Percentiles rank a stretch among this genome's conserved stretches.
Evolutionary conservation across 805 yeast genomes (phyloP).

Genomic region (Nakazawaea ambrosiae): DNA sequence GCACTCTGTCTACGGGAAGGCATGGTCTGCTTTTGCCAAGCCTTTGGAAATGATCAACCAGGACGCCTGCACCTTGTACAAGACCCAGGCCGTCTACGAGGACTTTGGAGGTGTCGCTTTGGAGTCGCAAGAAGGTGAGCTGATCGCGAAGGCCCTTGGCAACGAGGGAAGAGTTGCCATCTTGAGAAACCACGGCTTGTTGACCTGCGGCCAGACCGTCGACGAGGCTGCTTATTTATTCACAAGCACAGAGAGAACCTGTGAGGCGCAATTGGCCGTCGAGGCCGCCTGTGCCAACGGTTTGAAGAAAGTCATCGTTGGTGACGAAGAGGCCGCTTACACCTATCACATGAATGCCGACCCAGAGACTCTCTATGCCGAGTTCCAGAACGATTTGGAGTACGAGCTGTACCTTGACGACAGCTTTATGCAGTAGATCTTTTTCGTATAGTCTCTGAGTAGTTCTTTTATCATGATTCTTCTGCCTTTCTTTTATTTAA

Average conservation of each 20-base stretch:
- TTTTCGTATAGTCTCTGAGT: no score
- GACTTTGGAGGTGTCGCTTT: constrained; percentile 78
- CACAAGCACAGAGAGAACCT: constrained; percentile 54
- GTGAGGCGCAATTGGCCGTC: constrained; percentile 59
- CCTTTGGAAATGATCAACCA: constrained; percentile 76
- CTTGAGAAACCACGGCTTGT: constrained; percentile 65
- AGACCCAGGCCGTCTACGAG: constrained; percentile 55
- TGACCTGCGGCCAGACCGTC: constrained; percentile 63
- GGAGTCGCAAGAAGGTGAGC: constrained; percentile 55
- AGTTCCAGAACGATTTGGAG: constrained; percentile 66
- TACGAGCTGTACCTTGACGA: constrained; percentile 27
- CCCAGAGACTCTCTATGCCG: constrained; percentile 62
- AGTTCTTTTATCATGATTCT: no score
- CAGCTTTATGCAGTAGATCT: no score
- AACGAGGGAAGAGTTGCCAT: constrained; percentile 47
- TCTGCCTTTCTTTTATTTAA: no score
- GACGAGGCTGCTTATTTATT: constrained; percentile 71
- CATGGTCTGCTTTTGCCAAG: constrained; percentile 57
- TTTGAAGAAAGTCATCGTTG: constrained; percentile 33
- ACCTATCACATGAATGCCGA: constrained; percentile 55
- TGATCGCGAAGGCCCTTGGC: constrained; percentile 57
- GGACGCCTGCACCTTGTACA: constrained; percentile 65
- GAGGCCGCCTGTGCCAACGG: constrained; percentile 46
- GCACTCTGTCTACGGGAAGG: constrained; percentile 58
- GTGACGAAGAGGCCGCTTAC: constrained; percentile 60